Percentiles rank a stretch among this genome's conserved stretches.
These are phyloP conservation scores for Kurtzmaniella quercitrusa DNA, from an alignment of 1,139 yeast genomes.

Conservation along the genomic window DNA sequence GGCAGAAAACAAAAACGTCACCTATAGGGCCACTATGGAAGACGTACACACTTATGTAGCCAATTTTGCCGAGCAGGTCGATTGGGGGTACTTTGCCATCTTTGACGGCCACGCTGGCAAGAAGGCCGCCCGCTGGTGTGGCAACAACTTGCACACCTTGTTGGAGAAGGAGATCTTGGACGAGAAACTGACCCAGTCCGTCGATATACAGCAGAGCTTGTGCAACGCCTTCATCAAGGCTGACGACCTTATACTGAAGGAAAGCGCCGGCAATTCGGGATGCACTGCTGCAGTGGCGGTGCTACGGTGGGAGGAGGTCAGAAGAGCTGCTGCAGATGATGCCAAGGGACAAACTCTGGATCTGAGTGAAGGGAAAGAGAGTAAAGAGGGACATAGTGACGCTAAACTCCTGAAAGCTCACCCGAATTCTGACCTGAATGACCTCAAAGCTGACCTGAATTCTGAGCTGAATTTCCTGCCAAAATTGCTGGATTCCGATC, in stretches of 20 bases:
- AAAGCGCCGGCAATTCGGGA: conserved; percentile 68
- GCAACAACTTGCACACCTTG: conserved; percentile 73
- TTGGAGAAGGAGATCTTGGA: conserved; percentile 49
- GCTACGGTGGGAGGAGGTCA: conserved; percentile 66
- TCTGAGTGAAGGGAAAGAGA: no score
- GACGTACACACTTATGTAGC: conserved; percentile 94
- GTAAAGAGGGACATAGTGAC: no score
- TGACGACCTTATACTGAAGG: conserved; percentile 62
- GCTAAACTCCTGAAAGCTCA: no score
- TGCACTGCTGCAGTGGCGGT: conserved; percentile 96
- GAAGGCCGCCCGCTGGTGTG: conserved; percentile 94
- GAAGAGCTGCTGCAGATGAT: neutral
- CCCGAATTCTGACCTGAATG: no score
- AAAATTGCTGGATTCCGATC: no score
- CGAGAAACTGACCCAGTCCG: conserved; percentile 4
- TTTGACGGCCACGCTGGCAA: conserved; percentile 99
- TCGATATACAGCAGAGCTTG: conserved; percentile 53
- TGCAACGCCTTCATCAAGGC: conserved; percentile 66
- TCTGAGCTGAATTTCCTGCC: no score
- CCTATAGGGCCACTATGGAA: conserved; percentile 88
- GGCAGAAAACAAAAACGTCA: conserved; percentile 78
- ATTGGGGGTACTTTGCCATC: conserved; percentile 94
- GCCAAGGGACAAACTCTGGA: no score
- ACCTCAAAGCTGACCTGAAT: no score
- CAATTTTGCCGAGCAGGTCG: conserved; percentile 82